A percentile compares a stretch with the other conserved stretches of the same genome.
These are phyloP conservation scores for Dalbergia oliveri DNA, from an alignment of 306 rosid species.

Conservation along the genomic window DNA sequence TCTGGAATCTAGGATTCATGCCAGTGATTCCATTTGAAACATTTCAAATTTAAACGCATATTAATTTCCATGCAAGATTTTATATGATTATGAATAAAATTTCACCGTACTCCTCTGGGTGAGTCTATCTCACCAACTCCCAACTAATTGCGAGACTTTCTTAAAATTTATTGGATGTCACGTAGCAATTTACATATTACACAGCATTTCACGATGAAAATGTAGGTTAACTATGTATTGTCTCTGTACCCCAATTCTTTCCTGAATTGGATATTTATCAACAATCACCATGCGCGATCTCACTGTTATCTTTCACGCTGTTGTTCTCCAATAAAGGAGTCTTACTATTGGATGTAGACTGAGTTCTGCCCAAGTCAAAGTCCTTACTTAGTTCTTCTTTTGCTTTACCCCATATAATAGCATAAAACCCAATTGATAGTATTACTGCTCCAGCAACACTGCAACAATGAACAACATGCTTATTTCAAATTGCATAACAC, in stretches of 20 bases:
- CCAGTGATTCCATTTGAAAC: too few species aligned
- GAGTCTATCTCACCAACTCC: too few species aligned
- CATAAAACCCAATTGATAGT: conserved; percentile 68
- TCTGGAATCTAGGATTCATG: too few species aligned
- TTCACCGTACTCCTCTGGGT: too few species aligned
- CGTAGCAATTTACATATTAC: not conserved
- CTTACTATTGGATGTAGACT: not conserved
- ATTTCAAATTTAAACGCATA: too few species aligned
- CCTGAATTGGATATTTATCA: not conserved
- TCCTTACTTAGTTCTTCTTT: conserved; percentile 45
- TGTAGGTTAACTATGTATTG: not conserved
- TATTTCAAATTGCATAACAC: conserved; percentile 5
- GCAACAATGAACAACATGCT: conserved; percentile 37
- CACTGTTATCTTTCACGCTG: conserved; percentile 7
- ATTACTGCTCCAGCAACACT: conserved; percentile 64
- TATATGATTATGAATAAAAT: too few species aligned
- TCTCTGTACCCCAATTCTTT: not conserved
- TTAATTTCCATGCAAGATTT: too few species aligned
- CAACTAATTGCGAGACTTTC: too few species aligned
- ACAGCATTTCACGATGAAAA: not conserved
- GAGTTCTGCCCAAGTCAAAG: not conserved
- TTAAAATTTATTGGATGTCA: too few species aligned
- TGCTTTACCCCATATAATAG: conserved; percentile 68
- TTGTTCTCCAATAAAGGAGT: conserved; percentile 53
- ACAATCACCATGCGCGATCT: not conserved